Evolutionary conservation across 208 protist species (phyloP).

Genomic region (Leishmania major): DNA sequence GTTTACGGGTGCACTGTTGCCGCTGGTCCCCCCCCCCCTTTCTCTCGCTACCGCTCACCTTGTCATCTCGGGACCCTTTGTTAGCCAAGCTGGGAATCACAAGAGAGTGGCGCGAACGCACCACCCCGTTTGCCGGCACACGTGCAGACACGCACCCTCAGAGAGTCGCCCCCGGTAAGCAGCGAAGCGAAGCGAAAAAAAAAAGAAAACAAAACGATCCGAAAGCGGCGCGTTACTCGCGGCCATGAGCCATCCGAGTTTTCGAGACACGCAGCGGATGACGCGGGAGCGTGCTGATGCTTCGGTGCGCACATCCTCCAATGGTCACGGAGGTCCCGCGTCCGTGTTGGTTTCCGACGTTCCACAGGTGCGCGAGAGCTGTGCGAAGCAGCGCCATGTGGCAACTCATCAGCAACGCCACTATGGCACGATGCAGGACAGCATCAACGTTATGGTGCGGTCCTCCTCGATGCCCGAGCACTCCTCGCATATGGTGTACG

Average conservation of each 20-base stretch:
- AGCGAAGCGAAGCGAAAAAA: background rate
- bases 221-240: background rate
- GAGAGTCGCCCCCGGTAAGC: too few relatives aligned
- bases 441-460: conserved; percentile 25
- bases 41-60: too few relatives aligned
- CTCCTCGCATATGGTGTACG: conserved; percentile 50
- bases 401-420: background rate
- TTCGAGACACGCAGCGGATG: background rate
- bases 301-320: conserved; percentile 34
- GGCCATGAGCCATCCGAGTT: background rate
- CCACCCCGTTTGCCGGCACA: too few relatives aligned
- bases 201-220: background rate
- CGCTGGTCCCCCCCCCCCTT: too few relatives aligned
- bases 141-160: too few relatives aligned
- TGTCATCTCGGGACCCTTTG: too few relatives aligned
- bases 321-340: conserved; percentile 4
- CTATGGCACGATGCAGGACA: conserved; percentile 40
- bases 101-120: too few relatives aligned
- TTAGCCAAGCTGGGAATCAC: too few relatives aligned
- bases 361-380: conserved; percentile 13
- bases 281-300: conserved; percentile 3
- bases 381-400: conserved; percentile 7
- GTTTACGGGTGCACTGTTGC: too few relatives aligned
- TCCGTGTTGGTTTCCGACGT: conserved; percentile 2
- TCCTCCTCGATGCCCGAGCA: conserved; percentile 65